Evolutionary conservation across 331 rosid species (phyloP), one percentile per base, ranked within the genome.

Genomic region (Saraca asoca): DNA sequence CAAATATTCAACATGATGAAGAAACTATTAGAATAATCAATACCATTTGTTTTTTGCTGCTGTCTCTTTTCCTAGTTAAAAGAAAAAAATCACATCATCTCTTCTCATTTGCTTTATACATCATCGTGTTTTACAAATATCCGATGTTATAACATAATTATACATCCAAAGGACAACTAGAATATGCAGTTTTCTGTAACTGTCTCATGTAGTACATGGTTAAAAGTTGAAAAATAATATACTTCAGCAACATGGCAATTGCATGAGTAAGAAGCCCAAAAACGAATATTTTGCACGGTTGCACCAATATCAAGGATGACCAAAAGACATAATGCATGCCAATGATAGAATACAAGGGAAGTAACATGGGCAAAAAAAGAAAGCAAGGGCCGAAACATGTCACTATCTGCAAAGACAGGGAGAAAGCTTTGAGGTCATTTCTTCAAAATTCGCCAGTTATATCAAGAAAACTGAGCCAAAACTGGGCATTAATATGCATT

Each of bases 81-180:
- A n/a, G n/a, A n/a, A 46, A 69, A 49, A 69, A 37, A 64, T 56
- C 44, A 64, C 15, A 31, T 49, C 44, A 6, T 2, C 10, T 24
- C 50, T 35, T 53, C 19, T 7, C 59, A 31, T 63, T 34, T 55
- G 43, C 13, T 55, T 73, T 50, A 34, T 17, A 46, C 44, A 24
- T 45, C 48, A 56, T 45, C 48, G 45, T 39, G 68, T 66, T 48
- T 64, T 46, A 50, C 61, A 56, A 51, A 29, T 24, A 58, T 58
- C 35, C 48, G 39, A 58, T 48, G 15, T 12, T 48, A 51, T n/a
- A n/a, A n/a, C n/a, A n/a, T n/a, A n/a, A n/a, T 34, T 24, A 64
- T 31, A 6, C 41, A 20, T 66, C 17, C 12, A 5, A 46, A 10
- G 9, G 29, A 66, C 14, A 16, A 20, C 15, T 51, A 44, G 58